These are phyloP conservation scores for Phlebopus sp. DNA, from an alignment of 1,284 basidiomycete species.

Conservation along the genomic window DNA sequence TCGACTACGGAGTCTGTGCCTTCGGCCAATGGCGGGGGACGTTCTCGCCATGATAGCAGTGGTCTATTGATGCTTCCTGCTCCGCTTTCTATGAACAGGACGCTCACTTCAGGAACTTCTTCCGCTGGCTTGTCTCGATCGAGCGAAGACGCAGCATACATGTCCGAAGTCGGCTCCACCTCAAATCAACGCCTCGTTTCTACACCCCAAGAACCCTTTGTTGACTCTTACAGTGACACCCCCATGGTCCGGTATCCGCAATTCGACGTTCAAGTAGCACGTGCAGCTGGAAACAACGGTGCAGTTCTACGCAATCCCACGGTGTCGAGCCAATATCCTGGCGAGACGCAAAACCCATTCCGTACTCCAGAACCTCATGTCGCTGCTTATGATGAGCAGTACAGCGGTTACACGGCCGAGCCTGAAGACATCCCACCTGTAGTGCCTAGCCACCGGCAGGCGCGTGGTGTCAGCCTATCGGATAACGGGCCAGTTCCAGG, in stretches of 20 bases:
- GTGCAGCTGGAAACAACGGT: constrained; percentile 36
- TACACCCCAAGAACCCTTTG: constrained; percentile 48
- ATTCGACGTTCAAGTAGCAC: constrained; percentile 44
- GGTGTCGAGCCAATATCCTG: constrained; percentile 38
- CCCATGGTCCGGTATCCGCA: constrained; percentile 24
- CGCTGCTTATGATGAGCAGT: constrained; percentile 38
- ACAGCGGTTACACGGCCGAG: constrained; percentile 34
- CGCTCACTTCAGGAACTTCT: constrained; percentile 43
- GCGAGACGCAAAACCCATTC: constrained; percentile 56
- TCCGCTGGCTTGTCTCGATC: constrained; percentile 58
- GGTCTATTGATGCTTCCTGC: constrained; percentile 69
- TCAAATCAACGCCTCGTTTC: constrained; percentile 60
- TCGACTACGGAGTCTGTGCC: constrained; percentile 59
- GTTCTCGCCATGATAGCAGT: constrained; percentile 64
- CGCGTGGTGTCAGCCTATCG: constrained; percentile 68
- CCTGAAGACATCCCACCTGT: constrained; percentile 37
- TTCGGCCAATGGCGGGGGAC: constrained; percentile 39
- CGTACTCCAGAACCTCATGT: constrained; percentile 37
- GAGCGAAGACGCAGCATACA: constrained; percentile 59
- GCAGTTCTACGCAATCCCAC: constrained; percentile 43
- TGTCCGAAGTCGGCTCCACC: constrained; percentile 50
- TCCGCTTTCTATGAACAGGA: constrained; percentile 55
- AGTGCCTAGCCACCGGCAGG: constrained; percentile 27
- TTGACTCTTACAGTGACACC: constrained; percentile 35
- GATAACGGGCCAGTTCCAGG: constrained; percentile 80